Conservation (phyloP, 495 filamentous ascomycete species). For the Cryomyces minteri region DNA sequence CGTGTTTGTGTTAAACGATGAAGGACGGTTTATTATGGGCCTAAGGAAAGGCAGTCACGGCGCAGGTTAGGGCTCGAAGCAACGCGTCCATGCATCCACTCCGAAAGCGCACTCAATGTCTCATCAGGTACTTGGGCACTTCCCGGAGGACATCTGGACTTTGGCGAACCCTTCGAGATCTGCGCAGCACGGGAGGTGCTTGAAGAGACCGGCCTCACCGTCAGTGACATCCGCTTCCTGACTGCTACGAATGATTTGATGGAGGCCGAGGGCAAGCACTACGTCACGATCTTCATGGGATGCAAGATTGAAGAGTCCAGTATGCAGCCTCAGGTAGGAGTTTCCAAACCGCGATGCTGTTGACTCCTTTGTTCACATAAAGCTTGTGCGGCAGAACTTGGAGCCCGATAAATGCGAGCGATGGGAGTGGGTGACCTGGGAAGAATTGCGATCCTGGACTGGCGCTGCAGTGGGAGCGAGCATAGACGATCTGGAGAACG, state of each 20-base stretch:
- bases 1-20: conserved; percentile 12
- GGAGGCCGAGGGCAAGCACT: conserved; percentile 32
- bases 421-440: conserved; percentile 44
- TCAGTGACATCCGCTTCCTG: conserved; percentile 28
- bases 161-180: conserved; percentile 34
- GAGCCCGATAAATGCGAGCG: conserved; percentile 48
- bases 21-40: conserved; percentile 12
- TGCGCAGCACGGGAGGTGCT: conserved; percentile 46
- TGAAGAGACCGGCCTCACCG: conserved; percentile 45
- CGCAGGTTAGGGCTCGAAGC: conserved; percentile 8
- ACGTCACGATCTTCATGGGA: conserved; percentile 44
- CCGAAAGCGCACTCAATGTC: neutral
- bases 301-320: conserved; percentile 23
- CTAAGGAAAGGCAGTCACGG: conserved; percentile 15
- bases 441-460: conserved; percentile 14
- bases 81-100: neutral
- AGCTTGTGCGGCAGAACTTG: conserved; percentile 10
- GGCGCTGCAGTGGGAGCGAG: no score
- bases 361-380: neutral
- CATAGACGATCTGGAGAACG: no score
- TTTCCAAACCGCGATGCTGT: conserved; percentile 1
- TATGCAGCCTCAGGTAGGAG: conserved; percentile 30
- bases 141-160: conserved; percentile 53
- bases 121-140: conserved; percentile 35
- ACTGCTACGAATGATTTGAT: conserved; percentile 45